A percentile compares a stretch with the other conserved stretches of the same genome.
Conservation (phyloP, 768 basidiomycete species). For the Pleurotus tuoliensis region DNA sequence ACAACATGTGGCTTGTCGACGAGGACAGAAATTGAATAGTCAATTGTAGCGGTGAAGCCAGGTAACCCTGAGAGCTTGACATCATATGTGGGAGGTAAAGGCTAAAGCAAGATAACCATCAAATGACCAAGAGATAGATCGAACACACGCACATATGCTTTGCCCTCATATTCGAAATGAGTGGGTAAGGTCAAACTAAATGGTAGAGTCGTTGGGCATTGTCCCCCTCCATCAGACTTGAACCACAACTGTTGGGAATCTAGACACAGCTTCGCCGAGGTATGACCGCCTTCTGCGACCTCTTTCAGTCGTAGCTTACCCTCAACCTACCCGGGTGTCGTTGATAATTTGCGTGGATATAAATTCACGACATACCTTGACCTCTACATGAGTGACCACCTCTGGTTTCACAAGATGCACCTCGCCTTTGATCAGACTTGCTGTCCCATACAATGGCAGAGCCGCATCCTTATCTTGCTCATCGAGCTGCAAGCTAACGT, state of each 20-base stretch:
- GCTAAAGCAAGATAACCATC: constrained; percentile 29
- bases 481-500: constrained; percentile 44
- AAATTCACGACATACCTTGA: constrained; percentile 27
- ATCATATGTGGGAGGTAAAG: constrained; percentile 67
- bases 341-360: background rate
- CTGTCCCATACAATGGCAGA: constrained; percentile 57
- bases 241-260: constrained; percentile 56
- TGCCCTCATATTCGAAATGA: constrained; percentile 51
- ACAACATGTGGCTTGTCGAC: constrained; percentile 44
- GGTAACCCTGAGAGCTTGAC: constrained; percentile 69
- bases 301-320: constrained; percentile 57
- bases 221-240: constrained; percentile 34
- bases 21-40: constrained; percentile 55
- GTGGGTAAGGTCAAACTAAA: constrained; percentile 59
- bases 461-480: constrained; percentile 47
- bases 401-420: constrained; percentile 55
- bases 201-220: constrained; percentile 48
- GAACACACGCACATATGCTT: constrained; percentile 50
- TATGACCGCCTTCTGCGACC: constrained; percentile 63
- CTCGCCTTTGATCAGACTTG: constrained; percentile 48
- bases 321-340: constrained; percentile 43
- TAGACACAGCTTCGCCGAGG: constrained; percentile 46
- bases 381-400: constrained; percentile 56
- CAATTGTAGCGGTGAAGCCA: constrained; percentile 64
- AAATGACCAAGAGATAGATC: background rate